Evolutionary conservation across 768 basidiomycete genomes (phyloP), one percentile per base, ranked within the genome.

Genomic region (Boletus subparvulus): DNA sequence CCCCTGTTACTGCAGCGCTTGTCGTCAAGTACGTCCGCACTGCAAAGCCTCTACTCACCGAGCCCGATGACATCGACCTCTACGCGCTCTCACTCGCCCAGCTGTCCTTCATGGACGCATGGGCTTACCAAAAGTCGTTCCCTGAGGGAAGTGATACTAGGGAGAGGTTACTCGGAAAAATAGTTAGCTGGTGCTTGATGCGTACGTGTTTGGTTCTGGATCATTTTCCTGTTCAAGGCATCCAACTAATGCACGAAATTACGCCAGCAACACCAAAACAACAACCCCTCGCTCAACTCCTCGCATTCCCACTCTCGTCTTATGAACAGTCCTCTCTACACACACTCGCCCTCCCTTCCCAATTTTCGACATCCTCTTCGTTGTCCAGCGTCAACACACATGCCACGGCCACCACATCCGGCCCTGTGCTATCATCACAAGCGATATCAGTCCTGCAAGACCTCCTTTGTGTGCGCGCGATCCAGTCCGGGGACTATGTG

Each of bases 11-110:
- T 1, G 64, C 67, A 19, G 37, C 67, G 3, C 81, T 90, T 41
- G 79, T 93, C 37, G 80, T 89, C 49, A 81, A 80, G 68, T 94
- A 91, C 63, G 75, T 94, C 35, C 84, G 86, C 45, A 87, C 88
- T 3, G 87, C 84, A 19, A 88, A 88, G 61, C 90, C 92, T 10
- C 75, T 79, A 0, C 76, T 92, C 24, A 82, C 80, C 0, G 84
- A 87, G 61, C 87, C 85, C 9, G 77, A 79, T 46, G 89, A 91
- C 69, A 77, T 92, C 49, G 83, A 87, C 60, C 74, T 80, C n/a
- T 92, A 92, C 64, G 69, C 82, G 1, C 63, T 86, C 30, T 86
- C 92, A 1, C 75, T 93, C 26, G 85, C 84, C 0, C 82, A 88
- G 30, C 74, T 78, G 0, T 86, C 80, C 63, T 72, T 92, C 7